Conservation (phyloP, 129 eudicot genomes). For the Artemisia tridentata region DNA sequence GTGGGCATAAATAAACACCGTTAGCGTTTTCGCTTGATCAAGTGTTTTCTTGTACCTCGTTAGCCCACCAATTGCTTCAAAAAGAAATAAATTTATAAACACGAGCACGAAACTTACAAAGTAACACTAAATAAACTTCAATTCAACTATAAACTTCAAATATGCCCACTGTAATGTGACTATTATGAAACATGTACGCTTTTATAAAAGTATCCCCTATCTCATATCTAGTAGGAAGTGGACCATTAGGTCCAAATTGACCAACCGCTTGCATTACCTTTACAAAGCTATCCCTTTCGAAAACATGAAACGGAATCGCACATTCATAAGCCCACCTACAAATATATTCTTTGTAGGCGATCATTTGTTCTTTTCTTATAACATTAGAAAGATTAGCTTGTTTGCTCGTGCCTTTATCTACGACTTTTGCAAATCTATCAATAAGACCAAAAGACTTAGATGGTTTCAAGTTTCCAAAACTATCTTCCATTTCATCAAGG, state of each 20-base stretch:
- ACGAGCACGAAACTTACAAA: too few relatives aligned
- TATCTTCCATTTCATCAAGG: neutral
- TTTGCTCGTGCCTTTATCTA: neutral
- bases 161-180: too few relatives aligned
- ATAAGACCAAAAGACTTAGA: neutral
- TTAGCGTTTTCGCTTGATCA: too few relatives aligned
- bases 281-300: neutral
- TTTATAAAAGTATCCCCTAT: neutral
- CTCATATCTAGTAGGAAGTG: conserved; percentile 8
- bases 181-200: too few relatives aligned
- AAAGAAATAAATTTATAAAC: too few relatives aligned
- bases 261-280: neutral
- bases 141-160: too few relatives aligned
- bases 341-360: neutral
- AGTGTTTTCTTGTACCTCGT: too few relatives aligned
- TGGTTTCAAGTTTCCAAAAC: neutral
- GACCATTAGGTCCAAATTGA: neutral
- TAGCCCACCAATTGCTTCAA: too few relatives aligned
- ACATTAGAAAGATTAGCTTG: neutral
- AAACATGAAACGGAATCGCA: conserved; percentile 4
- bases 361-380: too few relatives aligned
- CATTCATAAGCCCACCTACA: conserved; percentile 11
- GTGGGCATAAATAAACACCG: too few relatives aligned
- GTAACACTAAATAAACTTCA: too few relatives aligned
- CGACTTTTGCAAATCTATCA: neutral